These are phyloP conservation scores for Carallia brachiata DNA, from an alignment of 345 rosid species.

Conservation along the genomic window DNA sequence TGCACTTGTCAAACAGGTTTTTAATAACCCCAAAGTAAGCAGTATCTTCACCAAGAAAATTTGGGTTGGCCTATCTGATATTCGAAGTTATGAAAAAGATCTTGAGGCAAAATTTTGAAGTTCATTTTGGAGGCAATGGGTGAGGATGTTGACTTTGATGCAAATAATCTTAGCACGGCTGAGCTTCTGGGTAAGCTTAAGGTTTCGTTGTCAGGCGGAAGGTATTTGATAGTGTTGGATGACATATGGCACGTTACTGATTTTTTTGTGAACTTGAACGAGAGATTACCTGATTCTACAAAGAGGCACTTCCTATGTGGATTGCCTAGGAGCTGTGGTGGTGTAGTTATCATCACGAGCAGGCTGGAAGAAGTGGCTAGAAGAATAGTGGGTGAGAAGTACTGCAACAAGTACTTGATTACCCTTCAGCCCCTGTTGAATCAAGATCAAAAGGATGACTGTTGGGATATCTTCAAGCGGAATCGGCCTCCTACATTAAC, in stretches of 20 bases:
- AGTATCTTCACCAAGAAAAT: neutral
- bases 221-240: constrained; percentile 13
- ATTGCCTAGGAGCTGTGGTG: neutral
- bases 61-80: neutral
- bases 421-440: neutral
- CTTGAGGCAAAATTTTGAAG: neutral
- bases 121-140: neutral
- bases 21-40: too few species aligned
- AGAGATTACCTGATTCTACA: too few species aligned
- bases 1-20: neutral
- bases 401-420: constrained; percentile 2
- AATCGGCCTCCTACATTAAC: too few species aligned
- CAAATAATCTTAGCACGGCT: neutral
- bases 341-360: constrained; percentile 1
- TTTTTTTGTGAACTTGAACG: too few species aligned
- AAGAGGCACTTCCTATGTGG: too few species aligned
- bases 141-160: neutral
- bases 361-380: constrained; percentile 1
- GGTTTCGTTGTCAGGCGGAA: neutral
- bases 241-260: neutral
- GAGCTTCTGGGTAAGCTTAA: neutral
- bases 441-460: neutral
- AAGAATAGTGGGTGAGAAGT: constrained; percentile 1
- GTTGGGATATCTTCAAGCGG: neutral
- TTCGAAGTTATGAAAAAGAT: neutral